These are phyloP conservation scores for Trypanosoma avium DNA, from an alignment of 208 protist species.

Conservation along the genomic window DNA sequence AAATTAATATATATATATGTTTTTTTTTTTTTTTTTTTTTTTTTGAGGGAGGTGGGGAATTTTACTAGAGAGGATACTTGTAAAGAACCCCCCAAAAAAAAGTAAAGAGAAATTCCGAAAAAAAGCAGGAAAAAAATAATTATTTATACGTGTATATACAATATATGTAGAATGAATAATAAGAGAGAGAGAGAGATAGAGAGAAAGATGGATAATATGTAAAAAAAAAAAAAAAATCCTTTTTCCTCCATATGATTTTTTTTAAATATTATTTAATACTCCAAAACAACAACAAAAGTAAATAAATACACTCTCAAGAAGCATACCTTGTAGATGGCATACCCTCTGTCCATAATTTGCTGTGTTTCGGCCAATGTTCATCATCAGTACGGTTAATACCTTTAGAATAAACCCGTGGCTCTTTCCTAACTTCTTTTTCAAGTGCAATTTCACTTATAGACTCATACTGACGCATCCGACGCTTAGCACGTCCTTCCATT, in stretches of 20 bases:
- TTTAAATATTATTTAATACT: not conserved
- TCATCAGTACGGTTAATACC: conserved; percentile 49
- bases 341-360: conserved; percentile 47
- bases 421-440: conserved; percentile 74
- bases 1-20: not conserved
- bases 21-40: too few relatives aligned
- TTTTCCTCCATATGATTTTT: not conserved
- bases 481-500: conserved; percentile 43
- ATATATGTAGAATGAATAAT: too few relatives aligned
- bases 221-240: too few relatives aligned
- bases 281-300: not conserved
- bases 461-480: conserved; percentile 56
- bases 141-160: too few relatives aligned
- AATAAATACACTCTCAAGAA: not conserved
- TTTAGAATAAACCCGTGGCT: conserved; percentile 52
- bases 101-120: too few relatives aligned
- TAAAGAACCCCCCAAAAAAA: too few relatives aligned
- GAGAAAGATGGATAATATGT: too few relatives aligned
- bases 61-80: too few relatives aligned
- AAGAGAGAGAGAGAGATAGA: too few relatives aligned
- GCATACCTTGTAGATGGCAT: conserved; percentile 58
- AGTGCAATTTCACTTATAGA: conserved; percentile 75
- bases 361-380: conserved; percentile 57
- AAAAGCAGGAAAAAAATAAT: too few relatives aligned
- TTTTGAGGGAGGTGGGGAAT: too few relatives aligned